A percentile compares a stretch with the other conserved stretches of the same genome.
phyloP scores from a whole-genome alignment of 2,329 filamentous ascomycete species.

The Ceratocystis eucalypticola region DNA sequence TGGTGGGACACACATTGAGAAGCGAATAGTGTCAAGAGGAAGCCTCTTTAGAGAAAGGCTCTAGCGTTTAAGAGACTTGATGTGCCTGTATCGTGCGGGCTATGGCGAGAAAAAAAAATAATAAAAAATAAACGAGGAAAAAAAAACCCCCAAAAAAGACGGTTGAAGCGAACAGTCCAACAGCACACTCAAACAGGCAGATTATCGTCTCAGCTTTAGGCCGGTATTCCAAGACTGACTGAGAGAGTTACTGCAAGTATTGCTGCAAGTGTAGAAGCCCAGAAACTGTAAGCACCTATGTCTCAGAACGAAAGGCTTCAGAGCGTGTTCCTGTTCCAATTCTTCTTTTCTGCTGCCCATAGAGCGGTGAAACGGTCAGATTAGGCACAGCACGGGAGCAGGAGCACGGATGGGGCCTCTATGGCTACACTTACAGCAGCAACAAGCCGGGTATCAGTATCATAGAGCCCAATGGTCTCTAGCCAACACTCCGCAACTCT shows the following conservation, averaged over 20 bases:
- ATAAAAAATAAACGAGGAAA: too few relatives aligned
- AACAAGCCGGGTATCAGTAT: background rate
- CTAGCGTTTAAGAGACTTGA: background rate
- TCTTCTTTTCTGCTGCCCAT: background rate
- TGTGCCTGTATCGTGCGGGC: background rate
- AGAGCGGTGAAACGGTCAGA: background rate
- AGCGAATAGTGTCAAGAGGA: background rate
- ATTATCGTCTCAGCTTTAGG: background rate
- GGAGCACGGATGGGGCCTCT: background rate
- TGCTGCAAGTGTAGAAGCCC: background rate
- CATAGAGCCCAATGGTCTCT: background rate
- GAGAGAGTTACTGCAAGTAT: background rate
- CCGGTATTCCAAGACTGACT: background rate
- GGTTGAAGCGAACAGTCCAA: background rate
- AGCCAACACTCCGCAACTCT: background rate
- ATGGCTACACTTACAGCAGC: background rate
- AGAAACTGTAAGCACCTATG: background rate
- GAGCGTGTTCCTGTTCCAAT: background rate
- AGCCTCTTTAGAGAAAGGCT: background rate
- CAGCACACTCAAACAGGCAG: background rate
- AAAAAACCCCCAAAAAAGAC: background rate
- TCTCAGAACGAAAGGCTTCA: background rate
- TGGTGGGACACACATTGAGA: constrained; percentile 16
- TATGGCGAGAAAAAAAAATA: background rate
- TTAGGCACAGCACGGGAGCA: too few relatives aligned